Base-by-base conservation (phyloP, 148 eudicot species). In the Amaranthus hypochondriacus region DNA sequence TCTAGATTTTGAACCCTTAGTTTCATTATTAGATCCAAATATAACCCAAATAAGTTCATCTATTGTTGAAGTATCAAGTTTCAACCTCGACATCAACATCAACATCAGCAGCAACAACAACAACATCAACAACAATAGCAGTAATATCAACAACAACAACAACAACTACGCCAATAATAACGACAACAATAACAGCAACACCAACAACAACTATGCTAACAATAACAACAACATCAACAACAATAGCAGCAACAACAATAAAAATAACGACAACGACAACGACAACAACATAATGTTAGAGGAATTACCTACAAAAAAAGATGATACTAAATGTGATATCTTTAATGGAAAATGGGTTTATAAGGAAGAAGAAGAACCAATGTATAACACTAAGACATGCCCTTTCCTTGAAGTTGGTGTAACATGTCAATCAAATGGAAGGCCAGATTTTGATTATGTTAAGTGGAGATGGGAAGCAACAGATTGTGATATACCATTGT, bases 381-480 rank as follows among this genome's bases (percentile, higher is more conserved):
- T 11, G 53, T 66, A 66, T 48, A 14, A 47, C 49, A 39, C 54
- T 14, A 6, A n/a, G 12, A 66, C 42, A 6, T 66, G 69, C 48
- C 69, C 69, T 0, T 48, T 66, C 4, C 49, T 83, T 1, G 76
- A 78, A 28, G 75, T 75, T 10, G 79, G 76, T 63, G 79, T 80
- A 48, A 78, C 61, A 48, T 85, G 88, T 63, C 75, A 55, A 73
- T 60, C 69, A 47, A 83, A 80, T 15, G 88, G 86, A 2, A 66
- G 88, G 68, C 78, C 84, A 0, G 86, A 85, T 71, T 73, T 53
- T 5, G 79, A 58, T 43, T 83, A 83, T 48, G 18, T 64, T 42
- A 64, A 75, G 2, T 83, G 88, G 88, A 59, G 61, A 15, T 85
- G 86, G 88, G 82, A 82, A 69, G 73, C 84, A 46, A 75, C 18